Conservation (phyloP, 2,329 filamentous ascomycete species). For the Cordyceps fumosorosea region DNA sequence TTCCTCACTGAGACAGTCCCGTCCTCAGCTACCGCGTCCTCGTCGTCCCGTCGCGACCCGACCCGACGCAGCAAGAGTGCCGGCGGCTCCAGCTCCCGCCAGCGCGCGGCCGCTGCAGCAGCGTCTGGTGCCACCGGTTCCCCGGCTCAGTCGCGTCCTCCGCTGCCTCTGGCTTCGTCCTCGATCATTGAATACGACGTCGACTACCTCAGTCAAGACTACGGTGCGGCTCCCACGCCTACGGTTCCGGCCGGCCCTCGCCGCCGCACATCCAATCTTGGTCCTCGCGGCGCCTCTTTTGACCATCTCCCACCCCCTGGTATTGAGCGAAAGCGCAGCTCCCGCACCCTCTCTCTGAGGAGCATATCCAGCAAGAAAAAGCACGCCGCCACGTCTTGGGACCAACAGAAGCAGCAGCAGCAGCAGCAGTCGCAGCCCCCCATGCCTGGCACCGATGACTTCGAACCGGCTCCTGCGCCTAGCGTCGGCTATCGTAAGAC, state of each 20-base stretch:
- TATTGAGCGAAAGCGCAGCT: constrained; percentile 6
- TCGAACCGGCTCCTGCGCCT: constrained; percentile 51
- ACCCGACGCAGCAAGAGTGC: constrained; percentile 22
- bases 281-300: not conserved
- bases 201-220: constrained; percentile 7
- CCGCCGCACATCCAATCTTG: not conserved
- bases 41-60: not conserved
- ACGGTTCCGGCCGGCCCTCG: constrained; percentile 6
- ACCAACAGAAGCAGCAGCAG: not conserved
- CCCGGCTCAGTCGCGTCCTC: not conserved
- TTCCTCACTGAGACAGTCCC: not conserved
- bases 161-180: constrained; percentile 10
- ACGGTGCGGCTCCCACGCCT: constrained; percentile 8
- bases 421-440: constrained; percentile 16
- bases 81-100: not conserved
- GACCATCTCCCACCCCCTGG: not conserved
- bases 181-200: constrained; percentile 14
- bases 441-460: constrained; percentile 29
- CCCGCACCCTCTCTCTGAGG: constrained; percentile 4
- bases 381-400: not conserved
- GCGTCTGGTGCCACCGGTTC: not conserved
- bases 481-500: constrained; percentile 53
- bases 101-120: not conserved
- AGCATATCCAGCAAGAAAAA: constrained; percentile 1
- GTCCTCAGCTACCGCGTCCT: not conserved